Base-by-base conservation (phyloP, 345 rosid genomes). In the Kandelia obovata region DNA sequence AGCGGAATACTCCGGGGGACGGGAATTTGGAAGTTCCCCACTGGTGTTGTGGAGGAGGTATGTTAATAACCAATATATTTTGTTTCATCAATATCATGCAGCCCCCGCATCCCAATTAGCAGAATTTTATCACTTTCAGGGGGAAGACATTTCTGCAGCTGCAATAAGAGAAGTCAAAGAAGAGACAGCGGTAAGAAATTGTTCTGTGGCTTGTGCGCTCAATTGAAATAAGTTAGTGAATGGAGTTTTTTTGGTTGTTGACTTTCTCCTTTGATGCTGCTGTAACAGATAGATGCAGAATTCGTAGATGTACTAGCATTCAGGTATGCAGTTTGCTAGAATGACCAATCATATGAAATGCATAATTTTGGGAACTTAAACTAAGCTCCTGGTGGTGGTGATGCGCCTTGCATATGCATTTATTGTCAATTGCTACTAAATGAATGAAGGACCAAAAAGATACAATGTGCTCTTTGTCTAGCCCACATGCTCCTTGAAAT, bases 131-230 rank as follows among this genome's bases (percentile, higher is more conserved):
- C 23, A 25, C 73, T 66, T 74, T 20, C 79, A 95, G 97, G 99
- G 97, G 27, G 96, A 95, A 77, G 92, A 90, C 77, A 73, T 95
- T 58, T 82, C 80, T 73, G 77, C 61, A 32, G 93, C 96, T 62
- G 96, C 92, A 19, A 81, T 87, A 17, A 87, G 99, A 80, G 99
- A 92, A 82, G 96, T 83, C 52, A 87, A 92, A 80, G 96, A 95
- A 88, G 99, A 88, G 82, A 95, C 99, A 5, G 90, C 86, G 59
- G 99, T 90, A 75, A 89, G 96, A 69, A 43, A 49, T 51, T 51
- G 35, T 28, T 30, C 6, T 58, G 61, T 30, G 43, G 31, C 25
- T 59, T 56, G 49, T 31, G 49, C 53, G 6, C 37, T 7, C 43
- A 31, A 62, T 8, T 62, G 49, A 13, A 43, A 13, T 11, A 43